These are phyloP conservation scores for Pharus latifolius DNA, from an alignment of 176 grass and related monocot genomes.

Conservation along the genomic window DNA sequence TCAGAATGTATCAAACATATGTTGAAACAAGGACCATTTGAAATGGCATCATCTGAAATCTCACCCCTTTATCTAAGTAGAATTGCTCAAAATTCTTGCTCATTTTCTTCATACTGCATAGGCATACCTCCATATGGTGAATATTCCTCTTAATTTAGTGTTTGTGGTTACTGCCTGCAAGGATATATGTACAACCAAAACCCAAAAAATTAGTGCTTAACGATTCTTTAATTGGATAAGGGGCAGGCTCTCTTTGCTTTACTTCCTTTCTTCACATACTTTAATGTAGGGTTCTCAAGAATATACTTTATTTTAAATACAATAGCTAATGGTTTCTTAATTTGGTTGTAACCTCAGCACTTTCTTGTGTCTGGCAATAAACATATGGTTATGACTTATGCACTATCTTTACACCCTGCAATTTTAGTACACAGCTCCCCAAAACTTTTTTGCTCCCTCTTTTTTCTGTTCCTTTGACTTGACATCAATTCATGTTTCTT, in stretches of 20 bases:
- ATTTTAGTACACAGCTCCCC: not conserved
- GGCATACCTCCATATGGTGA: too few species aligned
- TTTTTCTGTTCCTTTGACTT: not conserved
- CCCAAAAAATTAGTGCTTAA: not conserved
- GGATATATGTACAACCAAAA: too few species aligned
- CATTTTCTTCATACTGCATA: too few species aligned
- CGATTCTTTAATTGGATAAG: not conserved
- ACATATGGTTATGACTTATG: too few species aligned
- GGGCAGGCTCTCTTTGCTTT: slow-evolving; percentile 10
- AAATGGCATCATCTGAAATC: too few species aligned
- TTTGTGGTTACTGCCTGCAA: too few species aligned
- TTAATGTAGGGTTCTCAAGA: not conserved
- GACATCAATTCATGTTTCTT: not conserved
- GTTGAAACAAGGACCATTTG: too few species aligned
- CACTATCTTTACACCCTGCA: slow-evolving; percentile 15
- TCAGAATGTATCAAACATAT: slow-evolving; percentile 1
- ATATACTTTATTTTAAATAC: slow-evolving; percentile 15
- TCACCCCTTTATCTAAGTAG: too few species aligned
- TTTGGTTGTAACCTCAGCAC: slow-evolving; percentile 20
- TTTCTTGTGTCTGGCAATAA: slow-evolving; percentile 23
- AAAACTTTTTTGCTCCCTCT: too few species aligned
- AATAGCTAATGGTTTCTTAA: slow-evolving; percentile 12
- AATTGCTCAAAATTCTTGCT: too few species aligned
- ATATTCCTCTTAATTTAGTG: too few species aligned
- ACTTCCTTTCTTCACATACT: not conserved